phyloP scores from a whole-genome alignment of 2,329 filamentous ascomycete genomes.

The Aspergillus pseudonomiae region DNA sequence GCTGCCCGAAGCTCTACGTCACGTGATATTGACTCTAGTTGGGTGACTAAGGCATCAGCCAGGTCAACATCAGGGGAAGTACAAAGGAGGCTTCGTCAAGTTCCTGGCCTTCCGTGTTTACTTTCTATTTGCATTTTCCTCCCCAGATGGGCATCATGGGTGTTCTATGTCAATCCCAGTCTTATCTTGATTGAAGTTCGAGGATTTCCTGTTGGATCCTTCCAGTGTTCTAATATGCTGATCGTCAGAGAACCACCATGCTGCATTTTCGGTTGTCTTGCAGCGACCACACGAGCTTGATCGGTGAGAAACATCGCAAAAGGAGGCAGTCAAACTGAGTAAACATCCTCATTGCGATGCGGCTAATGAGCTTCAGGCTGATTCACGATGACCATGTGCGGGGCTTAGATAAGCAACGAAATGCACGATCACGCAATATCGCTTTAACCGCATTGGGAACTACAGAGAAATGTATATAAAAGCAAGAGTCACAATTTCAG shows the following conservation, averaged over 20 bases:
- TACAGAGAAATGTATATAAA: constrained; percentile 28
- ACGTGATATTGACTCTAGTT: constrained; percentile 29
- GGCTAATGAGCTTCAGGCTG: neutral
- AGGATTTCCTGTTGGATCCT: neutral
- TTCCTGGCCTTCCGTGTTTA: neutral
- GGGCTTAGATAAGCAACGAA: constrained; percentile 25
- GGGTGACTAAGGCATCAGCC: neutral
- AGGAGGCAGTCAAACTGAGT: neutral
- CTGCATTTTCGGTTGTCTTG: neutral
- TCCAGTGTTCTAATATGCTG: neutral
- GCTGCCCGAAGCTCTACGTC: constrained; percentile 32
- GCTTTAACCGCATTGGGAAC: constrained; percentile 32
- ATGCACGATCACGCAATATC: constrained; percentile 34
- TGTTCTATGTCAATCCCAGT: neutral
- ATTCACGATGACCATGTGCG: constrained; percentile 1
- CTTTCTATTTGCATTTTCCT: neutral
- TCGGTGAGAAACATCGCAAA: neutral
- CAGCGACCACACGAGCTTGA: neutral
- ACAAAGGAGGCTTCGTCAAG: neutral
- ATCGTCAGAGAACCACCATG: neutral
- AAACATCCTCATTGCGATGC: neutral
- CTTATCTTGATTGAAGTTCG: neutral
- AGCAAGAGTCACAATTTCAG: constrained; percentile 9
- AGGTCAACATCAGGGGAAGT: neutral
- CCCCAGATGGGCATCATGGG: neutral